Evolutionary conservation across 2,329 filamentous ascomycete genomes (phyloP).

Genomic region (Ciborinia camelliae): DNA sequence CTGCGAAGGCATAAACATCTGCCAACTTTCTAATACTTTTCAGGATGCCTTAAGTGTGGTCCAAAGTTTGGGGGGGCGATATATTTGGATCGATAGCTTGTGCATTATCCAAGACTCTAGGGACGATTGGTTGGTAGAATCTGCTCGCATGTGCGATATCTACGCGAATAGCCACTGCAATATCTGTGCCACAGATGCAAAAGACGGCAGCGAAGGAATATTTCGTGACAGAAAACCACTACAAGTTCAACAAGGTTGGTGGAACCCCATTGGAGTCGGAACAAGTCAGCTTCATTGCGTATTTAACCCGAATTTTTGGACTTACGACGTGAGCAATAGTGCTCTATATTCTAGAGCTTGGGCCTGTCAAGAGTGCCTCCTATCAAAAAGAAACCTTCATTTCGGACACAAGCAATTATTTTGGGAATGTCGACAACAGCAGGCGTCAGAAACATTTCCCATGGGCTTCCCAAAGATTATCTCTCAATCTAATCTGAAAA

Average conservation of each 20-base stretch:
- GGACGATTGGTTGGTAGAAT: not conserved
- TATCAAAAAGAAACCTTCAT: not conserved
- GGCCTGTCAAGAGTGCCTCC: not conserved
- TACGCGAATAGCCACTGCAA: not conserved
- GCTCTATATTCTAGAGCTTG: not conserved
- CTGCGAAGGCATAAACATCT: not conserved
- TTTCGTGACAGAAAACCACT: not conserved
- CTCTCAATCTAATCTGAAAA: fast-evolving
- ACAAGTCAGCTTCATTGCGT: not conserved
- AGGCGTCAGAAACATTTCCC: not conserved
- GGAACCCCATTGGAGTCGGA: no score
- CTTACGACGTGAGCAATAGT: not conserved
- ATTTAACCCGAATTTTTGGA: fast-evolving
- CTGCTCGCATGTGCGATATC: not conserved
- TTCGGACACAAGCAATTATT: not conserved
- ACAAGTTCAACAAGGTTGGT: not conserved
- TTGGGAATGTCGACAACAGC: not conserved
- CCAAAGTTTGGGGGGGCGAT: not conserved
- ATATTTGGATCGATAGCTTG: not conserved
- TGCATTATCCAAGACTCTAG: not conserved
- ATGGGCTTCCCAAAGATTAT: fast-evolving
- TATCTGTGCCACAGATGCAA: not conserved
- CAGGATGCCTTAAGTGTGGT: not conserved
- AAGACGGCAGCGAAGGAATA: not conserved
- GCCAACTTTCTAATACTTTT: not conserved